phyloP scores from a whole-genome alignment of 768 basidiomycete species.

The Lyophyllum decastes region DNA sequence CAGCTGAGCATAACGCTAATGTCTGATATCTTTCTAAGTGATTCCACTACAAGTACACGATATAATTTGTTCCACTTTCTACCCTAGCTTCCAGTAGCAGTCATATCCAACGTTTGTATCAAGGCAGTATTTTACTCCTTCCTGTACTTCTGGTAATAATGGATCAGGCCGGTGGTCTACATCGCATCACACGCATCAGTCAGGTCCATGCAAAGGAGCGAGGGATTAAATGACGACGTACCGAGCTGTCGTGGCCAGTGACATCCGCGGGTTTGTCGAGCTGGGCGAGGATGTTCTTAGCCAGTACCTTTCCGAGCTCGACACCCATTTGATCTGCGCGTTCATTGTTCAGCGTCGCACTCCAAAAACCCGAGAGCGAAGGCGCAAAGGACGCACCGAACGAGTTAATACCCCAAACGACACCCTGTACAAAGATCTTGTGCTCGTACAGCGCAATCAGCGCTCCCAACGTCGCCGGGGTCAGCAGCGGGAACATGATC shows the following conservation, averaged over 20 bases:
- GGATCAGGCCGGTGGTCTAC: conserved; percentile 93
- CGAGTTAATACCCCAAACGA: conserved; percentile 98
- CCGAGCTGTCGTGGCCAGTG: conserved; percentile 86
- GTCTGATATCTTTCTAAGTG: neutral
- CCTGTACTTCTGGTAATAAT: conserved; percentile 92
- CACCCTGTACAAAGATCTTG: conserved; percentile 98
- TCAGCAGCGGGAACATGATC: conserved; percentile 91
- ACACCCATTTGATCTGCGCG: conserved; percentile 97
- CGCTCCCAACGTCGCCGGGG: conserved; percentile 86
- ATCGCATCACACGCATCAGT: neutral
- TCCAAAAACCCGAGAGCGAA: neutral
- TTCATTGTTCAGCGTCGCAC: neutral
- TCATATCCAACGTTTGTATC: neutral
- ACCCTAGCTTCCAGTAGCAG: neutral
- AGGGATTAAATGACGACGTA: conserved; percentile 23
- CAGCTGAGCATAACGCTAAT: no score
- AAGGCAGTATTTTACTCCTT: conserved; percentile 50
- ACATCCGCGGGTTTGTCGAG: conserved; percentile 80
- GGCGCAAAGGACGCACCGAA: conserved; percentile 64
- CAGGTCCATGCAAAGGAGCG: neutral
- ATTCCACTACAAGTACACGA: neutral
- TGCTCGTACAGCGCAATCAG: conserved; percentile 94
- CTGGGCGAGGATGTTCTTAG: conserved; percentile 93
- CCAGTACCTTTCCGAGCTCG: conserved; percentile 95
- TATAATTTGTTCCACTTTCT: neutral